These are phyloP conservation scores for Mollisiaceae sp. DNA, from an alignment of 2,329 filamentous ascomycete genomes.

Conservation along the genomic window DNA sequence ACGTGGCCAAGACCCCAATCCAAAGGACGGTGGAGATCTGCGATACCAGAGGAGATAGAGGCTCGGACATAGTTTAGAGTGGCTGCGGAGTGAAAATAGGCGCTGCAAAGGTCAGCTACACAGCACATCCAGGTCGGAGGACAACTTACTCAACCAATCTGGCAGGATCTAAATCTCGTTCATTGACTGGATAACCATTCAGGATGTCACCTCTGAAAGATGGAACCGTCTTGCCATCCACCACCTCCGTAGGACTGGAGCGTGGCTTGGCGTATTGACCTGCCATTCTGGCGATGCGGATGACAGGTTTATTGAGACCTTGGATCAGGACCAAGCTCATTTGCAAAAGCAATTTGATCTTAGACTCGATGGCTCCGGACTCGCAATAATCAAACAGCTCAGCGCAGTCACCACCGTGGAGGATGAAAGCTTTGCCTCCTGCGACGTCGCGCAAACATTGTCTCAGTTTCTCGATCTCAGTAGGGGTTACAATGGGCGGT, in stretches of 20 bases:
- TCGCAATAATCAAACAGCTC: constrained; percentile 98
- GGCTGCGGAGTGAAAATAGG: constrained; percentile 94
- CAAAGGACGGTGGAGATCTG: constrained; percentile 89
- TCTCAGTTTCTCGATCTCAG: constrained; percentile 81
- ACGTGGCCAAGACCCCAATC: constrained; percentile 97
- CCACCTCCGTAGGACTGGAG: constrained; percentile 82
- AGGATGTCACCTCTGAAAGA: constrained; percentile 96
- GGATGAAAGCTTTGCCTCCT: constrained; percentile 85
- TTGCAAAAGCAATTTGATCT: constrained; percentile 94
- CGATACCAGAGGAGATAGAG: constrained; percentile 83
- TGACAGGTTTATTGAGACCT: constrained; percentile 80
- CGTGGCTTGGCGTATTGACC: constrained; percentile 97
- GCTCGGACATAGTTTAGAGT: constrained; percentile 93
- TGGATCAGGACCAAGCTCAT: constrained; percentile 97
- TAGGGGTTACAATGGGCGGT: constrained; percentile 79
- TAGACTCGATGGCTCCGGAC: constrained; percentile 86
- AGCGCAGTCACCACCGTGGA: constrained; percentile 96
- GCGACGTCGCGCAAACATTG: constrained; percentile 83
- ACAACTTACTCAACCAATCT: constrained; percentile 71
- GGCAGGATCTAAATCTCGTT: constrained; percentile 79
- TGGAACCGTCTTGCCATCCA: constrained; percentile 80
- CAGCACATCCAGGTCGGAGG: background rate
- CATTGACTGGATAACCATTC: constrained; percentile 81
- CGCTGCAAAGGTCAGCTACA: constrained; percentile 52
- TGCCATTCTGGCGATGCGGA: constrained; percentile 94